Evolutionary conservation across 371 early-diverging fungal genomes (phyloP), one percentile per base, ranked within the genome.

Genomic region (Rhizopus microsporus): DNA sequence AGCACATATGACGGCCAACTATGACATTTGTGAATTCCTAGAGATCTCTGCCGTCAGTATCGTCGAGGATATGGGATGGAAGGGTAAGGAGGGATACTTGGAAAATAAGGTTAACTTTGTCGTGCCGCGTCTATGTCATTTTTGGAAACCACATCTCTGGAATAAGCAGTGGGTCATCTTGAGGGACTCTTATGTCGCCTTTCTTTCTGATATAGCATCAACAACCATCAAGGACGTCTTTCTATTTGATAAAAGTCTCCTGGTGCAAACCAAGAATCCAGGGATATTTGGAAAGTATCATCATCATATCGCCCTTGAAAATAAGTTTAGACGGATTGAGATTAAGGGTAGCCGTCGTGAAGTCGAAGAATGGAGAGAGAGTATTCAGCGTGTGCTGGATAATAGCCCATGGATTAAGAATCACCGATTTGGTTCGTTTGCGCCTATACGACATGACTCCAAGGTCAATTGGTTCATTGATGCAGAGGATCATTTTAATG

Each of bases 401-500:
- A 67, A 83, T 12, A 86, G 87, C 52, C 86, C 86, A 2, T 93
- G 91, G 91, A 81, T 85, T 9, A 75, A 74, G 29, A 74, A 67
- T 33, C 89, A 93, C 65, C 84, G 91, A 1, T 90, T 83, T 63
- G 84, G 81, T 9, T 89, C 90, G 0, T 94, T 92, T 78, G 92
- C 94, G 31, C 94, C 94, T 7, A 76, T 89, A 40, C 74, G 93
- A 49, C 67, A 83, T 42, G 61, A 81, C 54, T 77, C 83, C 38
- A 88, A 85, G 43, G 80, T 86, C 8, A 78, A 86, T 46, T 93
- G 86, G 80, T 93, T 85, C 73, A 84, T 95, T 5, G 95, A 94
- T 62, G 94, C 86, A 45, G 85, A 88, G 72, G 90, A 89, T 63
- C 93, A 95, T 67, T 93, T 93, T 56, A 79, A 82, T 57, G 88